Evolutionary conservation across 2,329 filamentous ascomycete genomes (phyloP).

Genomic region (Penicillium psychrosexuale): DNA sequence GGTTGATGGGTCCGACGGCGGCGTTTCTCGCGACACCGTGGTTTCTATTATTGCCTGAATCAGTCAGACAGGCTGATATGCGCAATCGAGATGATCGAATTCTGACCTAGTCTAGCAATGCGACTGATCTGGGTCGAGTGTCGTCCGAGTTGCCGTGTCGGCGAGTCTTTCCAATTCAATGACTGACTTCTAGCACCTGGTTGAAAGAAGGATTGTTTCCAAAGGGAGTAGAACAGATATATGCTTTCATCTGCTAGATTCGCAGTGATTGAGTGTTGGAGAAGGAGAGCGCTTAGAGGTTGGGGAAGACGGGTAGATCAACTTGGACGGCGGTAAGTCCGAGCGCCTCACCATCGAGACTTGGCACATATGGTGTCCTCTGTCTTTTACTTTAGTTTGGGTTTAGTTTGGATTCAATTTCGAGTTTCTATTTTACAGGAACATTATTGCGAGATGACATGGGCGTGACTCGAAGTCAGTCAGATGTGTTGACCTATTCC

Average conservation of each 20-base stretch:
- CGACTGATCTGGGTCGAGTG: background rate
- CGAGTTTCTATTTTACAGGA: background rate
- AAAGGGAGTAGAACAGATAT: background rate
- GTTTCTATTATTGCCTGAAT: constrained; percentile 8
- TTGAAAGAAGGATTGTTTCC: background rate
- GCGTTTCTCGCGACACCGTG: constrained; percentile 35
- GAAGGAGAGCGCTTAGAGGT: constrained; percentile 16
- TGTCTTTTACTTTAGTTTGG: background rate
- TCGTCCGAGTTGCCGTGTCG: background rate
- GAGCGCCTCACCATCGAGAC: constrained; percentile 7
- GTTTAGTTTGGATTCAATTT: background rate
- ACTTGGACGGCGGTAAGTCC: constrained; percentile 18
- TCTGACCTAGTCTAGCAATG: background rate
- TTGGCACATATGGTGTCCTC: constrained; percentile 8
- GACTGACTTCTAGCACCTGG: background rate
- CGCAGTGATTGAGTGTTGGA: background rate
- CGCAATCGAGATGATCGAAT: background rate
- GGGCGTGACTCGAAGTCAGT: background rate
- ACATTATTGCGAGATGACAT: background rate
- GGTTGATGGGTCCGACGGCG: constrained; percentile 34
- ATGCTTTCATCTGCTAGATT: background rate
- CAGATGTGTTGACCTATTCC: background rate
- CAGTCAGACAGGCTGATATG: background rate
- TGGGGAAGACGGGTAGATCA: constrained; percentile 11
- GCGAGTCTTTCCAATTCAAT: background rate